Percentiles rank a stretch among this genome's conserved stretches.
Evolutionary conservation across 2,329 filamentous ascomycete genomes (phyloP).

Genomic region (Pseudonectria buxi): DNA sequence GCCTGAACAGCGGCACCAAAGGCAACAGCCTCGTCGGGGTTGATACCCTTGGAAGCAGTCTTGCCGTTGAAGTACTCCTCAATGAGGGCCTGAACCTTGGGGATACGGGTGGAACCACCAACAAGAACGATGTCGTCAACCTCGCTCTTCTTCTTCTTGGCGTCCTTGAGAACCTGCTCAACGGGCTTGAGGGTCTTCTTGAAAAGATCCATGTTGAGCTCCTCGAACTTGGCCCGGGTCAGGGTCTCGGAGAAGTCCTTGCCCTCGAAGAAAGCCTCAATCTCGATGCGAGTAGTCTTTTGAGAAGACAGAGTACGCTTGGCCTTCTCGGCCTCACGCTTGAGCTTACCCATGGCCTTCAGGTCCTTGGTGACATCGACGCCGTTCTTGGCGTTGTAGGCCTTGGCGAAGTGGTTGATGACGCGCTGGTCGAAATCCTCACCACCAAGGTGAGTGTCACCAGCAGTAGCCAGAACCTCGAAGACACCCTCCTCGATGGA

Average conservation of each 20-base stretch:
- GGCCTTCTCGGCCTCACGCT: slow-evolving; percentile 99
- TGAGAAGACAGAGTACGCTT: slow-evolving; percentile 96
- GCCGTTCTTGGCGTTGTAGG: slow-evolving; percentile 96
- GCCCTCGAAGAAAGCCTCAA: slow-evolving; percentile 94
- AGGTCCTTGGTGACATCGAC: slow-evolving; percentile 90
- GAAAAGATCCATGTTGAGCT: slow-evolving; percentile 98
- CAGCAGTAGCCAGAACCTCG: slow-evolving; percentile 87
- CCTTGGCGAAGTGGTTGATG: slow-evolving; percentile 93
- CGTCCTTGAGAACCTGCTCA: slow-evolving; percentile 96
- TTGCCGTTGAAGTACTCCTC: slow-evolving; percentile 95
- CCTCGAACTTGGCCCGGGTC: slow-evolving; percentile 98
- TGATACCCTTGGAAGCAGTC: slow-evolving; percentile 98
- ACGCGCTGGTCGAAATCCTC: slow-evolving; percentile 98
- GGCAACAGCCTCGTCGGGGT: slow-evolving; percentile 97
- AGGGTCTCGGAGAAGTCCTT: slow-evolving; percentile 98
- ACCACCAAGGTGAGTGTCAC: slow-evolving; percentile 96
- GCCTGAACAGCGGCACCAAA: slow-evolving; percentile 96
- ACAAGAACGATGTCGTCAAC: slow-evolving; percentile 96
- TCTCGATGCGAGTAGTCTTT: slow-evolving; percentile 90
- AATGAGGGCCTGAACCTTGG: slow-evolving; percentile 90
- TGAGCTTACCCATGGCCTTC: slow-evolving; percentile 99
- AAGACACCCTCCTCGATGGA: slow-evolving; percentile 90
- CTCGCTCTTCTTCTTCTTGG: slow-evolving; percentile 92
- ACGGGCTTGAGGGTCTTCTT: slow-evolving; percentile 99
- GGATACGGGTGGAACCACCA: slow-evolving; percentile 97